Evolutionary conservation across 495 filamentous ascomycete species (phyloP).

Genomic region (Neurospora pannonica): DNA sequence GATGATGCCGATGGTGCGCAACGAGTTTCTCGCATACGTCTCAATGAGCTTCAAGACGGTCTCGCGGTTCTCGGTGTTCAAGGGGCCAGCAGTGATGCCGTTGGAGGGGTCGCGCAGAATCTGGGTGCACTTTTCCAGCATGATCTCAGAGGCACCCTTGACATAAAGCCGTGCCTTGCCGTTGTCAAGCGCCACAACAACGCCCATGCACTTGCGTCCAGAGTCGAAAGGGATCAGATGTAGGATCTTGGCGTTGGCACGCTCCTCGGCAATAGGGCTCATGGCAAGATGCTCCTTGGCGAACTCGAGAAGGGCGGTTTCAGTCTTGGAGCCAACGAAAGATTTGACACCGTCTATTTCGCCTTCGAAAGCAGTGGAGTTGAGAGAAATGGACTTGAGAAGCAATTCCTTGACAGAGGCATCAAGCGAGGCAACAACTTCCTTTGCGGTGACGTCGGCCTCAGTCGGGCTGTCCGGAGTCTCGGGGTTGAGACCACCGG

Average conservation of each 20-base stretch:
- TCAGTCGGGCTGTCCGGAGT: constrained; percentile 10
- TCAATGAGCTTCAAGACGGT: constrained; percentile 58
- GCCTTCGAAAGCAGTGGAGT: constrained; percentile 84
- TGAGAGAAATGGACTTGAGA: constrained; percentile 66
- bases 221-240: constrained; percentile 86
- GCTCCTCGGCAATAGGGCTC: constrained; percentile 56
- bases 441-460: constrained; percentile 14
- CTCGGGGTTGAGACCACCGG: constrained; percentile 1
- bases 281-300: constrained; percentile 71
- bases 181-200: constrained; percentile 56
- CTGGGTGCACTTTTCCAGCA: constrained; percentile 61
- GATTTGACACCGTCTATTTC: constrained; percentile 59
- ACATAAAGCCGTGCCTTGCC: constrained; percentile 63
- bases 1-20: constrained; percentile 77
- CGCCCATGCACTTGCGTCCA: constrained; percentile 79
- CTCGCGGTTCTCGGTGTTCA: constrained; percentile 50
- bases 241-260: constrained; percentile 57
- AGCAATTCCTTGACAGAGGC: constrained; percentile 52
- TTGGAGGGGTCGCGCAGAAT: constrained; percentile 64
- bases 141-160: constrained; percentile 85
- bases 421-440: constrained; percentile 41
- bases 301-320: constrained; percentile 71
- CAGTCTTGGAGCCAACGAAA: constrained; percentile 86
- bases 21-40: constrained; percentile 68
- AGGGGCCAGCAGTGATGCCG: constrained; percentile 40